Percentiles rank a stretch among this genome's conserved stretches.
phyloP scores from a whole-genome alignment of 768 basidiomycete genomes.

The Podaxis carcinomalis region DNA sequence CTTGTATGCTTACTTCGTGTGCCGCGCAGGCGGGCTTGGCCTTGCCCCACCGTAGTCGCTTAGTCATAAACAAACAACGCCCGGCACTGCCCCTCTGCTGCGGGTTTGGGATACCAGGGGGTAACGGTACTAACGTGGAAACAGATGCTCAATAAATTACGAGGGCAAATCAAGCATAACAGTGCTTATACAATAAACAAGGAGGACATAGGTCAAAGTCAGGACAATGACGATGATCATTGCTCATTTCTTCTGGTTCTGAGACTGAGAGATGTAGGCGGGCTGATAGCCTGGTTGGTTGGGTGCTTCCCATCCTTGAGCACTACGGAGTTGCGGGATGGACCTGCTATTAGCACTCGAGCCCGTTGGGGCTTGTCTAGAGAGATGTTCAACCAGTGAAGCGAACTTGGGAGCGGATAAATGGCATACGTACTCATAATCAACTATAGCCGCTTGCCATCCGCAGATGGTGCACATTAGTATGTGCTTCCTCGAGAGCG shows the following conservation, averaged over 20 bases:
- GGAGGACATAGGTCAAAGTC: background rate
- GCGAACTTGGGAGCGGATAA: background rate
- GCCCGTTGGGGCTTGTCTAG: slow-evolving; percentile 2
- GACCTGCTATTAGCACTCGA: background rate
- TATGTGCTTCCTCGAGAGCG: slow-evolving; percentile 54
- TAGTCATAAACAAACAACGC: background rate
- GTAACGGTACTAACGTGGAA: no score
- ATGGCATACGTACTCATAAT: slow-evolving; percentile 35
- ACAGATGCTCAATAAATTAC: background rate
- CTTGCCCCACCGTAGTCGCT: background rate
- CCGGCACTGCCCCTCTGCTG: background rate
- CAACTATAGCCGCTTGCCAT: slow-evolving; percentile 46
- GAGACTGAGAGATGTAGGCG: slow-evolving; percentile 26
- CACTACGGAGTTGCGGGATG: slow-evolving; percentile 15
- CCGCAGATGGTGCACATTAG: slow-evolving; percentile 75
- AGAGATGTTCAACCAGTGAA: background rate
- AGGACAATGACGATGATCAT: background rate
- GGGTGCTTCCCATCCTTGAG: slow-evolving; percentile 24
- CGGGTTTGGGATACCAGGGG: background rate
- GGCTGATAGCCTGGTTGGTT: slow-evolving; percentile 39
- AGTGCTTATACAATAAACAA: background rate
- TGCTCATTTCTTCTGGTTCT: slow-evolving; percentile 14
- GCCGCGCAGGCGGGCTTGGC: background rate
- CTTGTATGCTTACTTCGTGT: background rate
- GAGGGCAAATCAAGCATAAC: background rate